Base-by-base conservation (phyloP, 176 grass and related monocot genomes). In the Pharus latifolius region DNA sequence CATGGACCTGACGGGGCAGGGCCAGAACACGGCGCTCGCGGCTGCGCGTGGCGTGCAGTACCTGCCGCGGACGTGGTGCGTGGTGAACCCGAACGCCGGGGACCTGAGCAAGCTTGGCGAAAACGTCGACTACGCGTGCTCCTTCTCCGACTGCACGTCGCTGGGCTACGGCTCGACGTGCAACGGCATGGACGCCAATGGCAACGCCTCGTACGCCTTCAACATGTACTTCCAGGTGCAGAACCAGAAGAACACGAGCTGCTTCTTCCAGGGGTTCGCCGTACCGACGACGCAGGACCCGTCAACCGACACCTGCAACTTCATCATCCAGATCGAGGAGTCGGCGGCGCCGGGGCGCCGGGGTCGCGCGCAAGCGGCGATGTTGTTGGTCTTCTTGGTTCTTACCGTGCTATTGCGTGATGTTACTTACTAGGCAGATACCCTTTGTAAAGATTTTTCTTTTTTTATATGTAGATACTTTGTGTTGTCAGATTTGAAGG, bases 211-310 rank as follows among this genome's bases (percentile, higher is more conserved):
- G 0, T 96, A 92, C 72, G 92, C 88, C 4, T 96, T 92, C 69
- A 96, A 96, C 60, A 78, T 83, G 42, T 96, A 96, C 75, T 96
- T 84, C 83, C 88, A 96, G 78, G 77, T 71, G 49, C 80, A 82
- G 64, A 51, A 79, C 84, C 92, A 96, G 64, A 34, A 24, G 35
- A 73, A 86, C 10, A 40, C 29, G 22, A 85, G 88, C 72, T 96
- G 88, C 50, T 60, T 65, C 41, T 96, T 96, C 63, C 72, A 83
- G 56, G 88, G 88, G 1, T 77, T 78, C 40, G 93, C 93, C 61
- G 87, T 83, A 49, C 30, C 59, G 45, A 96, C 89, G 37, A 7
- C 18, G 2, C 69, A 80, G 69, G 37, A 96, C 49, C 93, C 93
- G 0, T 92, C 93, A 54, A 87, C 86, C 9, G 25, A 43, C 18